phyloP scores from a whole-genome alignment of 1,284 basidiomycete genomes.

The Lentinus polychrous region DNA sequence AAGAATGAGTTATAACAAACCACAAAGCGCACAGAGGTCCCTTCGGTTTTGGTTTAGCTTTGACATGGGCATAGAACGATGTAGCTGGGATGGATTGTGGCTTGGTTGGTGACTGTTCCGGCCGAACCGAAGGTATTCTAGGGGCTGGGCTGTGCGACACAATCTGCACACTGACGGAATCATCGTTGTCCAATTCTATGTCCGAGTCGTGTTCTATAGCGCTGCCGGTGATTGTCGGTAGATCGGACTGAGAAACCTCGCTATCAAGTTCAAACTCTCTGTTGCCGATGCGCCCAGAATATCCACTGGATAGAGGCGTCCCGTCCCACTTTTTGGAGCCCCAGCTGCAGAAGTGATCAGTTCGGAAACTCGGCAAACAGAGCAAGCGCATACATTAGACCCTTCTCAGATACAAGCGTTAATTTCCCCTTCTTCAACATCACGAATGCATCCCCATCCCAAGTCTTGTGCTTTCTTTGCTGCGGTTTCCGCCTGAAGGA shows the following conservation, averaged over 20 bases:
- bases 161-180: slow-evolving; percentile 13
- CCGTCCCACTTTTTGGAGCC: slow-evolving; percentile 59
- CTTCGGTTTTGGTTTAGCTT: slow-evolving; percentile 35
- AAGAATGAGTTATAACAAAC: slow-evolving; percentile 6
- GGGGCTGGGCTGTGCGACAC: slow-evolving; percentile 7
- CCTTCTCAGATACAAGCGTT: slow-evolving; percentile 61
- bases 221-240: slow-evolving; percentile 39
- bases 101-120: slow-evolving; percentile 7
- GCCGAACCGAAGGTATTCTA: background rate
- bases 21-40: slow-evolving; percentile 40
- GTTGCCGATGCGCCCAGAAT: slow-evolving; percentile 42
- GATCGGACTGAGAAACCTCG: slow-evolving; percentile 37
- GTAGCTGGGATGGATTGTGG: slow-evolving; percentile 36
- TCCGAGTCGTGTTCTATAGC: slow-evolving; percentile 20
- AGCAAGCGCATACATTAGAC: slow-evolving; percentile 47
- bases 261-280: slow-evolving; percentile 60
- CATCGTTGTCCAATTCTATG: slow-evolving; percentile 23
- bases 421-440: slow-evolving; percentile 43
- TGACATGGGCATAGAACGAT: slow-evolving; percentile 50
- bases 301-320: slow-evolving; percentile 42
- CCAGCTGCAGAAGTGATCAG: slow-evolving; percentile 34
- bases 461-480: slow-evolving; percentile 79
- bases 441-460: slow-evolving; percentile 77
- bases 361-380: slow-evolving; percentile 6
- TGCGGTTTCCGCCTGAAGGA: slow-evolving; percentile 66